Evolutionary conservation across 257 asterid species (phyloP).

Genomic region (Orobanche coerulescens): DNA sequence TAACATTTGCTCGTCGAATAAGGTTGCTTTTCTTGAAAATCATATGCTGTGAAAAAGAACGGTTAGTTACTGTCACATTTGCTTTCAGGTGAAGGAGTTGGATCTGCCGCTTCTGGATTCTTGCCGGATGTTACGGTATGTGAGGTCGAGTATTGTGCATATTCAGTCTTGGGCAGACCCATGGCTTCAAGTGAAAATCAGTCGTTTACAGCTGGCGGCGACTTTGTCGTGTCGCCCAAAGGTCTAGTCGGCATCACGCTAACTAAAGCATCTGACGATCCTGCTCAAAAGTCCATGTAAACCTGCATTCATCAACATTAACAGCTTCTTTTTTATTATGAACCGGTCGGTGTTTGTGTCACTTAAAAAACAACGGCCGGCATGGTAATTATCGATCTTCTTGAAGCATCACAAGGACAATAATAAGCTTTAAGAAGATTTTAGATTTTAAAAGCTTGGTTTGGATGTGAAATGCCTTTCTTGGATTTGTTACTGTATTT

Average conservation of each 20-base stretch:
- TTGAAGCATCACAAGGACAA: background rate
- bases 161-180: slow-evolving; percentile 38
- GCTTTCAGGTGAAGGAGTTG: slow-evolving; percentile 78
- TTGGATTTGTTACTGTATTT: background rate
- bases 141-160: slow-evolving; percentile 71
- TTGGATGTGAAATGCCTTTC: background rate
- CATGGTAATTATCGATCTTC: background rate
- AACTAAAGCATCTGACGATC: background rate
- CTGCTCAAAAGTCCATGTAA: slow-evolving; percentile 9
- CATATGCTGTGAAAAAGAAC: background rate
- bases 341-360: too few relatives aligned
- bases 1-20: background rate
- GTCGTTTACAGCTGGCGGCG: slow-evolving; percentile 42
- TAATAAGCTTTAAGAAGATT: background rate
- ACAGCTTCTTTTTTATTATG: too few relatives aligned
- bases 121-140: slow-evolving; percentile 30
- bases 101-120: slow-evolving; percentile 37
- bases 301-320: background rate
- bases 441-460: background rate
- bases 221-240: slow-evolving; percentile 34
- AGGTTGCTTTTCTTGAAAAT: background rate
- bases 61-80: background rate
- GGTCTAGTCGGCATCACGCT: slow-evolving; percentile 35
- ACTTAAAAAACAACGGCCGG: too few relatives aligned
- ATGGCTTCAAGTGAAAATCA: slow-evolving; percentile 28